Evolutionary conservation across 2,329 filamentous ascomycete species (phyloP).

Genomic region (Fusarium luffae): DNA sequence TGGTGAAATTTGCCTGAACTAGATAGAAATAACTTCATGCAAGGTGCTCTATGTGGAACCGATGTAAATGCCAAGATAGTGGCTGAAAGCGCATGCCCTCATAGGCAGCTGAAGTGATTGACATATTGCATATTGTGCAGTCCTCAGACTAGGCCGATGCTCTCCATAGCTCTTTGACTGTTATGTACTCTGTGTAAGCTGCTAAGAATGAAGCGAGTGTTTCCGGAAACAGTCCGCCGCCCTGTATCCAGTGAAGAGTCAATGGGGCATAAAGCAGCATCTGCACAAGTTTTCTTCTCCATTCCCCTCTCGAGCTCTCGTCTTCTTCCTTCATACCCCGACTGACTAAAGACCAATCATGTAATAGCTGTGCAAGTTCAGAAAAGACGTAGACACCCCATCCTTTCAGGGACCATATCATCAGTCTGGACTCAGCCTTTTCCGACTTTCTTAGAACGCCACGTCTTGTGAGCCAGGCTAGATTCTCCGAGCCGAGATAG

Average conservation of each 20-base stretch:
- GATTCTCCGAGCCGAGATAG: slow-evolving; percentile 18
- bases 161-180: slow-evolving; percentile 21
- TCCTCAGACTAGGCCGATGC: not conserved
- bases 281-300: slow-evolving; percentile 19
- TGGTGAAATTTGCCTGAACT: rapidly evolving
- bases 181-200: slow-evolving; percentile 29
- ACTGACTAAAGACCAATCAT: not conserved
- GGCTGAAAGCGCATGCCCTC: rapidly evolving
- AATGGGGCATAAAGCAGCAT: slow-evolving; percentile 20
- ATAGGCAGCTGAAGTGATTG: not conserved
- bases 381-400: slow-evolving; percentile 25
- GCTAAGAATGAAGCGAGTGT: slow-evolving; percentile 13
- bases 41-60: rapidly evolving
- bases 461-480: slow-evolving; percentile 15
- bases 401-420: slow-evolving; percentile 18
- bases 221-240: slow-evolving; percentile 18
- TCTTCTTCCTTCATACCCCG: not conserved
- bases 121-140: not conserved
- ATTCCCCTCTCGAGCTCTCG: not conserved
- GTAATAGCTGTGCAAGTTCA: slow-evolving; percentile 14
- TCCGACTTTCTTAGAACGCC: slow-evolving; percentile 12
- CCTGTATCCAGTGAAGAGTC: slow-evolving; percentile 26
- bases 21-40: no score
- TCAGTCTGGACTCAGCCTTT: slow-evolving; percentile 10
- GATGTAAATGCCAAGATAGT: not conserved